These are phyloP conservation scores for Canavalia ensiformis DNA, from an alignment of 306 rosid species.

Conservation along the genomic window DNA sequence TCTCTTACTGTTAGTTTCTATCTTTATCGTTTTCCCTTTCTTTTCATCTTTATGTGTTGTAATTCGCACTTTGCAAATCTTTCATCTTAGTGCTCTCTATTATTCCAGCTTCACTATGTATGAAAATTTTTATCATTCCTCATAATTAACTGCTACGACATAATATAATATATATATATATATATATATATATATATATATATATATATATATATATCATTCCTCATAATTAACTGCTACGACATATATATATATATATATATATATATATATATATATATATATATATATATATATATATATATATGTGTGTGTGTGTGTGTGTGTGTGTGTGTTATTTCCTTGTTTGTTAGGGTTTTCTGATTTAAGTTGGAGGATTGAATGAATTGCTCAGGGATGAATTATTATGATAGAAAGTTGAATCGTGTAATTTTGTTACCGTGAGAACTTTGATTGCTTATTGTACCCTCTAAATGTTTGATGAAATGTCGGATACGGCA, in stretches of 20 bases:
- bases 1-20: neutral
- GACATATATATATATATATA: too few relatives aligned
- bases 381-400: neutral
- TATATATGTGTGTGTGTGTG: too few relatives aligned
- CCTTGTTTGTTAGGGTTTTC: neutral
- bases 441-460: neutral
- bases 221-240: too few relatives aligned
- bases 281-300: too few relatives aligned
- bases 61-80: slow-evolving; percentile 18
- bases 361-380: neutral
- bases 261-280: too few relatives aligned
- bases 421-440: neutral
- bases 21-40: neutral
- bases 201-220: too few relatives aligned
- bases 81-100: neutral
- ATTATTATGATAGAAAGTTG: slow-evolving; percentile 24
- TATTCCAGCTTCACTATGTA: neutral
- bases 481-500: slow-evolving; percentile 14
- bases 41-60: slow-evolving; percentile 38
- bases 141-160: neutral
- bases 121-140: slow-evolving; percentile 21
- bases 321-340: too few relatives aligned
- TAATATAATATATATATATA: too few relatives aligned
- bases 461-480: neutral
- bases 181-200: too few relatives aligned